Conservation (phyloP, 2,329 filamentous ascomycete species). For the Emergomyces orientalis region DNA sequence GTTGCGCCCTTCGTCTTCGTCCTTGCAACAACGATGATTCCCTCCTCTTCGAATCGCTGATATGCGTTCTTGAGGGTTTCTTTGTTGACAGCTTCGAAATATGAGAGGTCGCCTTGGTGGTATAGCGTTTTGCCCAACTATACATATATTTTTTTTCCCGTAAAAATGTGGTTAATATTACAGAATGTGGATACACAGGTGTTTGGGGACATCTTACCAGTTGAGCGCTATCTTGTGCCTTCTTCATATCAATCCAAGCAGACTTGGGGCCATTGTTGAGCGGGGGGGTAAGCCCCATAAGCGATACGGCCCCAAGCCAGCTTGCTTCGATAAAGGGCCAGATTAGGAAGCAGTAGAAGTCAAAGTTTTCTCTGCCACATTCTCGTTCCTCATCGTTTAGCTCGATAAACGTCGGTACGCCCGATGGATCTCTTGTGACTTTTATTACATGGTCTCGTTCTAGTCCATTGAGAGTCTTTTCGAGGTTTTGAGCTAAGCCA, state of each 20-base stretch:
- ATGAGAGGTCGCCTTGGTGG: conserved; percentile 91
- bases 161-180: conserved; percentile 12
- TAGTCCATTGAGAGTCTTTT: conserved; percentile 66
- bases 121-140: conserved; percentile 92
- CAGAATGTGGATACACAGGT: not conserved
- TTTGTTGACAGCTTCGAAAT: conserved; percentile 98
- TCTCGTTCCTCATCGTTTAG: conserved; percentile 66
- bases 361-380: conserved; percentile 83
- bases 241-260: conserved; percentile 67
- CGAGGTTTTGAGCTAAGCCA: conserved; percentile 68
- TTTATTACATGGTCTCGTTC: conserved; percentile 70
- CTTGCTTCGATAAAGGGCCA: conserved; percentile 96
- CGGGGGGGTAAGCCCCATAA: conserved; percentile 79
- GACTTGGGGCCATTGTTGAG: conserved; percentile 44
- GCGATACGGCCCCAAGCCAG: conserved; percentile 81
- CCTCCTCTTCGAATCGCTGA: conserved; percentile 77
- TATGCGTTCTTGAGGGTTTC: conserved; percentile 94
- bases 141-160: not conserved
- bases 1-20: conserved; percentile 49
- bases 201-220: conserved; percentile 45
- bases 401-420: conserved; percentile 56
- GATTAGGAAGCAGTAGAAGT: conserved; percentile 97
- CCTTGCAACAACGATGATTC: conserved; percentile 66
- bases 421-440: conserved; percentile 48
- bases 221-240: conserved; percentile 73